These are phyloP conservation scores for Aureobasidium sp. DNA, from an alignment of 2,329 filamentous ascomycete genomes.

Conservation along the genomic window DNA sequence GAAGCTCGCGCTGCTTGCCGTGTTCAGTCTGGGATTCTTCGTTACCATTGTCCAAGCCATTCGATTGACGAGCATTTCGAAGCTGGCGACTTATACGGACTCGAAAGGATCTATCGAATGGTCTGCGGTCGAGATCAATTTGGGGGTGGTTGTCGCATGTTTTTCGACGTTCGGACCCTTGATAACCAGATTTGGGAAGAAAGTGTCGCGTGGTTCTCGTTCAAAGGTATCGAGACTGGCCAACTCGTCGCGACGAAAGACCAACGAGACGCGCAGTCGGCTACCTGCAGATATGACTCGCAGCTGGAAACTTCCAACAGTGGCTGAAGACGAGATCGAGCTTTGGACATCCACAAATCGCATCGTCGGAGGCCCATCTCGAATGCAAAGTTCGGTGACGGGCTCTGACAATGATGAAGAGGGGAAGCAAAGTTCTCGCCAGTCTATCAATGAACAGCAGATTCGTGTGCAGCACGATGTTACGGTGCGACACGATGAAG, in stretches of 20 bases:
- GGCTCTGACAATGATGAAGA: not conserved
- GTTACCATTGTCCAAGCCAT: constrained; percentile 4
- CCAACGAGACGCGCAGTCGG: not conserved
- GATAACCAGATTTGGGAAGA: not conserved
- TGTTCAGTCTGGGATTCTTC: constrained; percentile 1
- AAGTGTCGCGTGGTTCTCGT: not conserved
- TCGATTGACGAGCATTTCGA: not conserved
- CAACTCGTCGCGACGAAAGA: constrained; percentile 1
- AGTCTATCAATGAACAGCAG: not conserved
- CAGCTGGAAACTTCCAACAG: not conserved
- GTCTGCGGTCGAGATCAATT: constrained; percentile 1
- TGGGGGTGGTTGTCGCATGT: not conserved
- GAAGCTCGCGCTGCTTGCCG: not conserved
- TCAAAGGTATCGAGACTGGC: not conserved
- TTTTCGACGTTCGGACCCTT: not conserved
- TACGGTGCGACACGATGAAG: not conserved
- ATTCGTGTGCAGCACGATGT: constrained; percentile 1
- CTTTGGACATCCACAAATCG: constrained; percentile 6
- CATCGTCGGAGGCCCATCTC: not conserved
- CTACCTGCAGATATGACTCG: not conserved
- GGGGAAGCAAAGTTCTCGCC: not conserved
- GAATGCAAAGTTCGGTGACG: not conserved
- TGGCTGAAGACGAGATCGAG: constrained; percentile 5
- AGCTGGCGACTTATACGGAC: not conserved
- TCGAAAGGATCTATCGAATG: not conserved